A percentile compares a stretch with the other conserved stretches of the same genome.
Evolutionary conservation across 192 early-diverging fungal species (phyloP).

Genomic region (Oehlia diaphana): DNA sequence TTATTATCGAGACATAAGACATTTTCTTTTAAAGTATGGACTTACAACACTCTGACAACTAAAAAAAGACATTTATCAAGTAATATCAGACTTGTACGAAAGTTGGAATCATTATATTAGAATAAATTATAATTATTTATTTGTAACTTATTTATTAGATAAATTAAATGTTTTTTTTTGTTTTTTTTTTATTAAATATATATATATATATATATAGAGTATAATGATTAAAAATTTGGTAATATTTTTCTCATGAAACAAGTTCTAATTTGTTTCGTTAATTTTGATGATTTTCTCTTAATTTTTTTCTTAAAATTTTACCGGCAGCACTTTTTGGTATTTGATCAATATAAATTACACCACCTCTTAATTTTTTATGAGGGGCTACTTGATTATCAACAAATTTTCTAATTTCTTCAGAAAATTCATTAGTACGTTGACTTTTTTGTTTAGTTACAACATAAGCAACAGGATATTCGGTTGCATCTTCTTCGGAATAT

Average conservation of each 20-base stretch:
- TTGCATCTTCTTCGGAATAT: slow-evolving; percentile 62
- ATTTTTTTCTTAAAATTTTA: slow-evolving; percentile 79
- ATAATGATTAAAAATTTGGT: too few species aligned
- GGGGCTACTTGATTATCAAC: slow-evolving; percentile 62
- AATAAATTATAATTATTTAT: too few species aligned
- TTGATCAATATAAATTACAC: slow-evolving; percentile 65
- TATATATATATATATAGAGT: too few species aligned
- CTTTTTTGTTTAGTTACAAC: slow-evolving; percentile 58
- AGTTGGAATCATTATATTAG: too few species aligned
- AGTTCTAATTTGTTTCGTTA: slow-evolving; percentile 21
- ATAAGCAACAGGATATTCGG: slow-evolving; percentile 79
- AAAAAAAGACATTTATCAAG: too few species aligned
- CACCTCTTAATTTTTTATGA: slow-evolving; percentile 81
- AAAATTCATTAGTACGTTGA: slow-evolving; percentile 41
- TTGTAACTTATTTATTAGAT: too few species aligned
- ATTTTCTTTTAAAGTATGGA: too few species aligned
- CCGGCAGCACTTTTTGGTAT: slow-evolving; percentile 80
- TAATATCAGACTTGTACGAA: too few species aligned
- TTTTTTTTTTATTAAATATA: too few species aligned
- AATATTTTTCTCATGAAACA: not conserved
- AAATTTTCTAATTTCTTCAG: slow-evolving; percentile 52
- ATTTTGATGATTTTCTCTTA: slow-evolving; percentile 42
- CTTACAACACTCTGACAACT: too few species aligned
- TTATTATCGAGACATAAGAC: too few species aligned
- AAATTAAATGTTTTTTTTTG: too few species aligned